Conservation (phyloP, 1,284 basidiomycete species). For the Malassezia equina region DNA sequence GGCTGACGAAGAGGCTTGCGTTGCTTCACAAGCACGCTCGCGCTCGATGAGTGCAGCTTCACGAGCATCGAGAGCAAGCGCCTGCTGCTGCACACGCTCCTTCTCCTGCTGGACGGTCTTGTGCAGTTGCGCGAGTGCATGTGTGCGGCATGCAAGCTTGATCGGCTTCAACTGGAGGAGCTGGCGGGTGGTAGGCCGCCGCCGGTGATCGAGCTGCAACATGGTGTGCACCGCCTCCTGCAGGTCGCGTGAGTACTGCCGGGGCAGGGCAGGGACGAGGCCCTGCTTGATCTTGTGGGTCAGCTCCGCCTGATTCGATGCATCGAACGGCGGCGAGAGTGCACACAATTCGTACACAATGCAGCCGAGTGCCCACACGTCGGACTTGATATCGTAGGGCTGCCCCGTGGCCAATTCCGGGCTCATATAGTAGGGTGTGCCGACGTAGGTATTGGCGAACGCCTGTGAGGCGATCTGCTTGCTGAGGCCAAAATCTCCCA, state of each 20-base stretch:
- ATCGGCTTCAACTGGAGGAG: conserved; percentile 67
- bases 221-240: conserved; percentile 69
- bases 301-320: conserved; percentile 72
- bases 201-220: conserved; percentile 58
- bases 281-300: conserved; percentile 72
- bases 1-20: neutral
- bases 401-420: conserved; percentile 93
- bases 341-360: conserved; percentile 91
- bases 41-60: conserved; percentile 10
- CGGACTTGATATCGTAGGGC: conserved; percentile 89
- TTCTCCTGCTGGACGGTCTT: conserved; percentile 3
- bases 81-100: conserved; percentile 8
- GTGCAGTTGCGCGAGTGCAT: conserved; percentile 14
- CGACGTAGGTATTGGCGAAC: conserved; percentile 92
- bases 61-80: neutral
- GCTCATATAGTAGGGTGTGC: conserved; percentile 97
- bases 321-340: conserved; percentile 67
- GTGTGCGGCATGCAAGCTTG: conserved; percentile 53
- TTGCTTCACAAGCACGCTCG: neutral
- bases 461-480: conserved; percentile 72
- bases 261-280: conserved; percentile 71
- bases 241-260: conserved; percentile 65
- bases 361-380: conserved; percentile 96
- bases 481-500: conserved; percentile 90
- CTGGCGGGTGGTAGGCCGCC: conserved; percentile 68